A percentile compares a stretch with the other conserved stretches of the same genome.
These are phyloP conservation scores for Musa beccarii DNA, from an alignment of 176 grass and related monocot genomes.

Conservation along the genomic window DNA sequence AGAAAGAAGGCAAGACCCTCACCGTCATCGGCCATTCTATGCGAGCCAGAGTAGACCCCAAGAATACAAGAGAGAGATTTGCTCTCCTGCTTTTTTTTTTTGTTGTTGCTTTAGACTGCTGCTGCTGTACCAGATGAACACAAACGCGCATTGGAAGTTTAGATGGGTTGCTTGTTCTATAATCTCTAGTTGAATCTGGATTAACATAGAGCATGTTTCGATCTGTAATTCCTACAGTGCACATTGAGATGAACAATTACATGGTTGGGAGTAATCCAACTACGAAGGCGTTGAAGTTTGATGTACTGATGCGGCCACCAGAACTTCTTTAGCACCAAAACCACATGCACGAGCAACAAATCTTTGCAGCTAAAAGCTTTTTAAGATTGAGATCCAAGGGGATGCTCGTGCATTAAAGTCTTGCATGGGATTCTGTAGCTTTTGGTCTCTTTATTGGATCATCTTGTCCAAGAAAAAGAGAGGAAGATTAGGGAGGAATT, in stretches of 20 bases:
- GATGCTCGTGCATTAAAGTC: background rate
- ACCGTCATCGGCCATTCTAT: background rate
- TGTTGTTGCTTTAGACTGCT: no score
- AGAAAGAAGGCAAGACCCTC: background rate
- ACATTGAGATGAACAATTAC: slow-evolving; percentile 13
- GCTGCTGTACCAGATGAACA: no score
- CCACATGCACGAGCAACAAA: slow-evolving; percentile 23
- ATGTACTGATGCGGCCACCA: slow-evolving; percentile 9
- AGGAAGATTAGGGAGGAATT: background rate
- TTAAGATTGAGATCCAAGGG: no score
- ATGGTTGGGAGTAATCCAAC: background rate
- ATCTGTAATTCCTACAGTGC: no score
- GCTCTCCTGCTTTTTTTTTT: background rate
- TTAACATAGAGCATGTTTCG: no score
- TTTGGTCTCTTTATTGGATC: slow-evolving; percentile 30
- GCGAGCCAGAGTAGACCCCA: background rate
- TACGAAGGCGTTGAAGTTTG: slow-evolving; percentile 23
- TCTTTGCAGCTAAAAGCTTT: no score
- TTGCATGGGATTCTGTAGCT: slow-evolving; percentile 29
- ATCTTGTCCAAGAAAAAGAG: slow-evolving; percentile 33
- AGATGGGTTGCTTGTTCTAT: no score
- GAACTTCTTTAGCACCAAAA: background rate
- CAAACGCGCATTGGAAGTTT: no score
- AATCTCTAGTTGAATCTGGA: no score
- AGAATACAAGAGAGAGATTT: background rate